Percentiles rank a stretch among this genome's conserved stretches.
Conservation (phyloP, 805 yeast genomes). For the Zygosaccharomyces bailii region DNA sequence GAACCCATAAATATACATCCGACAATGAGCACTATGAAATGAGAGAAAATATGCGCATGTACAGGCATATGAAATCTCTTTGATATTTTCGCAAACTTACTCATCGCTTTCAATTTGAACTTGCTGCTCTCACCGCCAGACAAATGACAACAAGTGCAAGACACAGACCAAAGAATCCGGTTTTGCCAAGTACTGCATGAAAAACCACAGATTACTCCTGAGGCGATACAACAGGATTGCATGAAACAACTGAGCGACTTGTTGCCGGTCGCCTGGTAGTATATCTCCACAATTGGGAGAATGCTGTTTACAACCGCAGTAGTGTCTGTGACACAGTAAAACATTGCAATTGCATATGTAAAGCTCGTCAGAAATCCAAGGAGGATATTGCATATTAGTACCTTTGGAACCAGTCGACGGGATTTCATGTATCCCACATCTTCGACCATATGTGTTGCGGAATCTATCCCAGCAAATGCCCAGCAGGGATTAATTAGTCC, state of each 20-base stretch:
- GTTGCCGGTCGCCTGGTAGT: conserved; percentile 51
- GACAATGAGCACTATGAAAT: conserved; percentile 49
- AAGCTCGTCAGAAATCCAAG: conserved; percentile 64
- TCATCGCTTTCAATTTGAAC: conserved; percentile 29
- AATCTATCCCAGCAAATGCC: conserved; percentile 66
- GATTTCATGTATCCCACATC: conserved; percentile 37
- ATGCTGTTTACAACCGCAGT: conserved; percentile 45
- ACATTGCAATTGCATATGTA: conserved; percentile 46
- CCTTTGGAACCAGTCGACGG: conserved; percentile 51
- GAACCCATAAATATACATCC: conserved; percentile 66
- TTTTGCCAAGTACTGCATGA: conserved; percentile 68
- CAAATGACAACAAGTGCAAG: conserved; percentile 62
- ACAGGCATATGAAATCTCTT: conserved; percentile 51
- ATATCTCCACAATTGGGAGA: conserved; percentile 61
- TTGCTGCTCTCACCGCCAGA: conserved; percentile 35
- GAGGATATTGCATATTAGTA: conserved; percentile 59
- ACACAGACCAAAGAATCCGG: conserved; percentile 63
- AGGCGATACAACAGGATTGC: conserved; percentile 46
- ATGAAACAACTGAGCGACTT: conserved; percentile 54
- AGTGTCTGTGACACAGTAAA: conserved; percentile 54
- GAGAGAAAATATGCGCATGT: conserved; percentile 53
- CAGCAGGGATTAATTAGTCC: conserved; percentile 70
- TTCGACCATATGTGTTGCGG: conserved; percentile 71
- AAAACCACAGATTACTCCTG: conserved; percentile 58
- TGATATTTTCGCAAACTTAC: conserved; percentile 37